A percentile compares a stretch with the other conserved stretches of the same genome.
Conservation (phyloP, 805 yeast species). For the Wickerhamiella musiphila region DNA sequence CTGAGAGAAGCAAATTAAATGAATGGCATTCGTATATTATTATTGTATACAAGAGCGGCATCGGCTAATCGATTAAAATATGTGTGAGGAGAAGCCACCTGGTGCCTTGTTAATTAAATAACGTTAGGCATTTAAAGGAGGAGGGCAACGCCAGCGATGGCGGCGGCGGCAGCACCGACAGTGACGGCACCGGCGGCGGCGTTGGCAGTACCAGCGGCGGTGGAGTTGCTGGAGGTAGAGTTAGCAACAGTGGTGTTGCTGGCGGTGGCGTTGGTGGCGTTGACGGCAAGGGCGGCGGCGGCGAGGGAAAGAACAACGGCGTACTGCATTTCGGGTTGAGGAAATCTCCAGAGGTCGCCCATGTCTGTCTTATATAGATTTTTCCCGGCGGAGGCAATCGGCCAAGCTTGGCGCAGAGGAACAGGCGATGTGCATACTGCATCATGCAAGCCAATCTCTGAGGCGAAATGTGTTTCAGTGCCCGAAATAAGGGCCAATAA, state of each 20-base stretch:
- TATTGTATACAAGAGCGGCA: too few relatives aligned
- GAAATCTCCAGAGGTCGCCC: background rate
- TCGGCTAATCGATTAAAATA: too few relatives aligned
- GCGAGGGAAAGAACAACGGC: constrained; percentile 11
- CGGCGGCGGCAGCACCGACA: constrained; percentile 12
- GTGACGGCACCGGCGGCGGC: constrained; percentile 13
- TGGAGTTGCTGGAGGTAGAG: constrained; percentile 1
- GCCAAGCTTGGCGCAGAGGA: background rate
- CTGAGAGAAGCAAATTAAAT: too few relatives aligned
- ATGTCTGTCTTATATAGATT: background rate
- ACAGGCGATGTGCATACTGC: background rate
- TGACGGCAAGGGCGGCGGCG: constrained; percentile 10
- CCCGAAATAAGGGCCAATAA: background rate
- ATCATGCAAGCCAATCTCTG: constrained; percentile 3
- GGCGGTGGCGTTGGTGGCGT: constrained; percentile 3
- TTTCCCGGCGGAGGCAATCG: background rate
- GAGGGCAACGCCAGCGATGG: constrained; percentile 5
- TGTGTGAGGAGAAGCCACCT: background rate
- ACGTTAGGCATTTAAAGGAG: background rate
- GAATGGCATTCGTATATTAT: too few relatives aligned
- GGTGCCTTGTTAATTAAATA: background rate
- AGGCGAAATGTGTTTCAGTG: background rate
- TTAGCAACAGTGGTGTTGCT: background rate
- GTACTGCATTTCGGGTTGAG: constrained; percentile 9
- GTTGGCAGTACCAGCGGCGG: constrained; percentile 1